Percentiles rank a stretch among this genome's conserved stretches.
These are phyloP conservation scores for Nidularia sp. DNA, from an alignment of 768 basidiomycete species.

Conservation along the genomic window DNA sequence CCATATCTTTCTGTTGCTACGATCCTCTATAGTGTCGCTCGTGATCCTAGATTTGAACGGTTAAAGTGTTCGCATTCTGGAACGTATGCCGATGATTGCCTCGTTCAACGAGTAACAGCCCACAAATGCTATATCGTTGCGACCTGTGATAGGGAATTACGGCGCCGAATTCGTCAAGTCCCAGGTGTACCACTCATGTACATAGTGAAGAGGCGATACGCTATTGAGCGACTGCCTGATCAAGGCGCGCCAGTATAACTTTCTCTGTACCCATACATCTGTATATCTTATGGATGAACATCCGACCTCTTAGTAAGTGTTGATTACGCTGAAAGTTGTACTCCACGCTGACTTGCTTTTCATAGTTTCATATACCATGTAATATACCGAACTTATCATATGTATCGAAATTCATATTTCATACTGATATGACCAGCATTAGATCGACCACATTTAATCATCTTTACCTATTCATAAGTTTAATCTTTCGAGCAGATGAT, in stretches of 20 bases:
- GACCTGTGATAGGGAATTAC: slow-evolving; percentile 93
- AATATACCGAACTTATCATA: too few species aligned
- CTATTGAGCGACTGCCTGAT: slow-evolving; percentile 93
- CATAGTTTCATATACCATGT: too few species aligned
- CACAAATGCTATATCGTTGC: slow-evolving; percentile 98
- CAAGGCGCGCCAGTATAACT: slow-evolving; percentile 73
- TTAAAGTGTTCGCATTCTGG: slow-evolving; percentile 89
- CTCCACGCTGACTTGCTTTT: too few species aligned
- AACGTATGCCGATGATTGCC: slow-evolving; percentile 99
- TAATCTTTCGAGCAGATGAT: too few species aligned
- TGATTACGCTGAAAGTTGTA: too few species aligned
- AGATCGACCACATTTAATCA: too few species aligned
- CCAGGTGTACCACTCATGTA: slow-evolving; percentile 97
- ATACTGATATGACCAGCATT: too few species aligned
- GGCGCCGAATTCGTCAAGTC: slow-evolving; percentile 86
- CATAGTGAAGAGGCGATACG: slow-evolving; percentile 87
- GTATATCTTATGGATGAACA: too few species aligned
- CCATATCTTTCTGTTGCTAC: background rate
- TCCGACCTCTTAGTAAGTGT: too few species aligned
- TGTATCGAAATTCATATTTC: too few species aligned
- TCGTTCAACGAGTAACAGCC: slow-evolving; percentile 91
- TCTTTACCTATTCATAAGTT: too few species aligned
- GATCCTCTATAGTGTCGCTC: slow-evolving; percentile 69
- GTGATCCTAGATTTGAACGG: slow-evolving; percentile 95
- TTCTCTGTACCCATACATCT: too few species aligned